Evolutionary conservation across 75 land plant genomes (phyloP), one percentile per base, ranked within the genome.

Genomic region (Sequoiadendron giganteum): DNA sequence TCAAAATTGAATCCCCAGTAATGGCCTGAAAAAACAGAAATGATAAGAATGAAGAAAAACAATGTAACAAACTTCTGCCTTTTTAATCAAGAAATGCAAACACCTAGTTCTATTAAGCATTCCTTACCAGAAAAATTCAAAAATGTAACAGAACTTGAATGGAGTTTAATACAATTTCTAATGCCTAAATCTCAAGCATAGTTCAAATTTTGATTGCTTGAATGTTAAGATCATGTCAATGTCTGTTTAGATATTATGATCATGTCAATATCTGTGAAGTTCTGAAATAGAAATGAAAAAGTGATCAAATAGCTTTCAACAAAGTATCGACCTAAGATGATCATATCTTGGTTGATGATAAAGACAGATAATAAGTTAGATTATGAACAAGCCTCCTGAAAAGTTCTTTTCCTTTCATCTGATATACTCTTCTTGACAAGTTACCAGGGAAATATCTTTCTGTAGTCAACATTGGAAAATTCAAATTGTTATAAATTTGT

Each of bases 1-100:
- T 61, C 82, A 93, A 89, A 36, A 97, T 89, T 13, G 99, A 96
- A 89, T 95, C 96, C n/a, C 95, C 94, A 40, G 97, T 97, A 75
- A 97, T 97, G 78, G 99, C 99, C 99, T 97, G 86, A 16, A 85
- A 56, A 85, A 36, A 28, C 52, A 47, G 15, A 47, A 2, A 28
- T 30, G 48, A 32, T 30, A 47, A 82, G 30, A 45, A 45, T 81
- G 14, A 81, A 32, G 14, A 21, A 47, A 80, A 42, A 10, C n/a
- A 3, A 19, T 42, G 43, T 5, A 82, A 45, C 30, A 47, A 82
- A 25, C 5, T 45, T 47, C 84, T 28, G 84, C 49, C 84, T 82
- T 47, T 2, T 2, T n/a, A 10, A 47, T 13, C 48, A 10, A 2
- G 11, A 82, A 45, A 42, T n/a, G 16, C 14, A 82, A 82, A 16